Evolutionary conservation across 371 early-diverging fungal species (phyloP).

Genomic region (Rhizopus arrhizus): DNA sequence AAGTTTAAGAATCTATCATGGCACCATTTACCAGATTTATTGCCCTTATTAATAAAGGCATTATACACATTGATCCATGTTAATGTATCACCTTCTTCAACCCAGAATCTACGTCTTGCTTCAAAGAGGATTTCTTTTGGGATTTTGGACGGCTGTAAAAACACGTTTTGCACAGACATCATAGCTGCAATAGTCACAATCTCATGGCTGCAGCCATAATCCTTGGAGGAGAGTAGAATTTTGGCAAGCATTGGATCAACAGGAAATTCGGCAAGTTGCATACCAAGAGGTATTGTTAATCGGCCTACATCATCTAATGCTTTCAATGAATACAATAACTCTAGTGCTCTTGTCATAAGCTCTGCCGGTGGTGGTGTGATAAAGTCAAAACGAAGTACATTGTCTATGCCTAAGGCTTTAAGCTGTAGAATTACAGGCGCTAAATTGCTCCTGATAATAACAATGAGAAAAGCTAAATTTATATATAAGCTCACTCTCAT

Average conservation of each 20-base stretch:
- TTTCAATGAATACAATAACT: constrained; percentile 71
- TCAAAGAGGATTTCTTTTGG: constrained; percentile 57
- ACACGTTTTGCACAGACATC: constrained; percentile 79
- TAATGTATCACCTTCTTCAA: constrained; percentile 84
- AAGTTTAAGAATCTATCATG: constrained; percentile 73
- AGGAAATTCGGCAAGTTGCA: constrained; percentile 80
- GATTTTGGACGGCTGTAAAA: constrained; percentile 56
- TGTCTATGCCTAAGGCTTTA: constrained; percentile 78
- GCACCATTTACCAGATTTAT: constrained; percentile 76
- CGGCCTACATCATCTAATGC: constrained; percentile 77
- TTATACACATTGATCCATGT: constrained; percentile 79
- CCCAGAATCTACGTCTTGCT: constrained; percentile 73
- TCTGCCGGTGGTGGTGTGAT: constrained; percentile 72
- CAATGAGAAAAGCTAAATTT: not conserved
- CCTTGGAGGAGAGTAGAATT: constrained; percentile 67
- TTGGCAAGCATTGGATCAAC: constrained; percentile 78
- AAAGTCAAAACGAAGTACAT: constrained; percentile 79
- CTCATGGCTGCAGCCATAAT: constrained; percentile 76
- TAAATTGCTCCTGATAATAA: constrained; percentile 46
- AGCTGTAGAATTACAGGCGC: constrained; percentile 67
- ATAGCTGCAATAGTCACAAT: constrained; percentile 83
- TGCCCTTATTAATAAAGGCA: constrained; percentile 67
- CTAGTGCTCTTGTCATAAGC: constrained; percentile 68
- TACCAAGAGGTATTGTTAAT: constrained; percentile 78
- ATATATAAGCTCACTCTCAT: not conserved